A percentile compares a stretch with the other conserved stretches of the same genome.
Conservation (phyloP, 1,139 yeast species). For the Hemisphaericaspora lyxosophila region DNA sequence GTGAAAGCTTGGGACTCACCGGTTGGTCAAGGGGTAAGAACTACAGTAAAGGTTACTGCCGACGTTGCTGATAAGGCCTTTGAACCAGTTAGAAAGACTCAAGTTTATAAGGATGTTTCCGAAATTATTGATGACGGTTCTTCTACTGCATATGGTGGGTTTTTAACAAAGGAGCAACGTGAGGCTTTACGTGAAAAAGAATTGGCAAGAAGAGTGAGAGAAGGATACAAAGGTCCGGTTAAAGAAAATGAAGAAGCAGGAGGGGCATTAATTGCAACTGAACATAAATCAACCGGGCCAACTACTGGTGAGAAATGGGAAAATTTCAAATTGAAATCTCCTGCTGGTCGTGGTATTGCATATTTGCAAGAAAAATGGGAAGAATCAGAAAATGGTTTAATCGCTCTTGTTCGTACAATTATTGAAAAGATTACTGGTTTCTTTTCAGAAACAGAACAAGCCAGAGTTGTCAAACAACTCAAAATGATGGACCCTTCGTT, state of each 20-base stretch:
- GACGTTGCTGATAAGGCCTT: constrained; percentile 81
- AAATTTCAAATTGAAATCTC: constrained; percentile 63
- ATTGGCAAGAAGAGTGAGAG: constrained; percentile 42
- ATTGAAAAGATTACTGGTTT: constrained; percentile 80
- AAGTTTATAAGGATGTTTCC: constrained; percentile 83
- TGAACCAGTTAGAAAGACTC: constrained; percentile 92
- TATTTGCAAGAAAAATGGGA: constrained; percentile 77
- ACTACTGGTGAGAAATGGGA: constrained; percentile 69
- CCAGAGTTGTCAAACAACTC: constrained; percentile 83
- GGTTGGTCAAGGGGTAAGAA: constrained; percentile 83
- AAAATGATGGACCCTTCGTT: constrained; percentile 89
- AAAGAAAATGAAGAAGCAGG: constrained; percentile 88
- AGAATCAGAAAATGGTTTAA: constrained; percentile 91
- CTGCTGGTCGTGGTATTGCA: constrained; percentile 66
- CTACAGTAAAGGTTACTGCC: constrained; percentile 77
- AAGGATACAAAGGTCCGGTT: constrained; percentile 69
- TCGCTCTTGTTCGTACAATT: constrained; percentile 77
- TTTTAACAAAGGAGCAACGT: constrained; percentile 83
- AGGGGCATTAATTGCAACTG: constrained; percentile 76
- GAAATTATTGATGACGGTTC: constrained; percentile 92
- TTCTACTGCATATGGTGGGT: constrained; percentile 88
- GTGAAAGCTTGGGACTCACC: constrained; percentile 96
- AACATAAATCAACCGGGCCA: constrained; percentile 72
- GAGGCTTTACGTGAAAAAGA: constrained; percentile 70
- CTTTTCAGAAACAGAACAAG: constrained; percentile 95